Base-by-base conservation (phyloP, 768 basidiomycete species). In the Serpula lacrymans region DNA sequence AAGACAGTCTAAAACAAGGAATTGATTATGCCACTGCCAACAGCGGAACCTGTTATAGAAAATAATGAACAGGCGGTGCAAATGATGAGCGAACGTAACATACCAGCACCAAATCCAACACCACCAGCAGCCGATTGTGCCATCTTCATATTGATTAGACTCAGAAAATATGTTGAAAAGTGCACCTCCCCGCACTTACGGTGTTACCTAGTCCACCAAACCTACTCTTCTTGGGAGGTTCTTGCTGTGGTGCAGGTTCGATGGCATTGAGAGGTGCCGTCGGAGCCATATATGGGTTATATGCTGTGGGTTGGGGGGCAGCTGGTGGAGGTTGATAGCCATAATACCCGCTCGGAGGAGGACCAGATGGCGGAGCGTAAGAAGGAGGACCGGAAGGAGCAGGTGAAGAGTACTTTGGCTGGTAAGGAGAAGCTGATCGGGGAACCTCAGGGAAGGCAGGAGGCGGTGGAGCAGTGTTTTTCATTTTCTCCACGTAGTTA, bases 401-500 rank as follows among this genome's bases (percentile, higher is more conserved):
- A 28, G 18, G 33, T 2, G 48, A 46, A 11, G 40, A 9, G 18
- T 46, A 46, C 13, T 37, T 24, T 14, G 22, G 5, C 3, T 23
- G 40, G 14, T 18, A n/a, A 8, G 39, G 27, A 21, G 42, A 16
- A 12, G 31, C 16, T 32, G 54, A 43, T 36, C 42, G 44, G 48
- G 54, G 51, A 31, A 52, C 49, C 26, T 53, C 50, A 13, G 55
- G 48, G 26, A 52, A 58, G 18, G 54, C 20, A 34, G 31, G 31
- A 33, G 6, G 31, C 31, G 14, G 31, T 33, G 31, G 20, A 13
- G 56, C 23, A 16, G 62, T 45, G 21, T 54, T 46, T 13, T 22
- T 30, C 37, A 84, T 41, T 55, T 71, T 84, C 60, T 88, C 80
- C 30, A 88, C 84, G 41, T 88, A 84, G 49, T 74, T 75, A 16